Percentiles rank a stretch among this genome's conserved stretches.
These are phyloP conservation scores for Cutaneotrichosporon daszewskae DNA, from an alignment of 1,284 basidiomycete species.

Conservation along the genomic window DNA sequence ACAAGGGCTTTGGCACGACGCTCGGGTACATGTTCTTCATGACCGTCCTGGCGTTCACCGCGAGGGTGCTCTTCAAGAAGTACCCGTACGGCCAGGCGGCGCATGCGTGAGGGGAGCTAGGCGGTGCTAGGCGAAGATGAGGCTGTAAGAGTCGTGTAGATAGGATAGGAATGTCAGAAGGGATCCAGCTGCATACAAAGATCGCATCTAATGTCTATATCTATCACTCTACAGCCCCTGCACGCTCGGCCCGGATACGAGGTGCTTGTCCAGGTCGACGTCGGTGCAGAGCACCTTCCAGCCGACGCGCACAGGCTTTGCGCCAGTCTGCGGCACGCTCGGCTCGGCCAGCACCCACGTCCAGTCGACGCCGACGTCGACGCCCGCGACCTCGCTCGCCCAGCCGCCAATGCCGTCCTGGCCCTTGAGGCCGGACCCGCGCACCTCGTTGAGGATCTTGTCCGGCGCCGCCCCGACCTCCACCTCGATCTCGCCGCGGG, in stretches of 20 bases:
- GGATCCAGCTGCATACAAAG: no score
- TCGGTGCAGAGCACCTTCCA: slow-evolving; percentile 13
- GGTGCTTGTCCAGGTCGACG: neutral
- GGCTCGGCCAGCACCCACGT: slow-evolving; percentile 7
- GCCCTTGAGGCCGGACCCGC: no score
- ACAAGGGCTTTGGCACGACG: slow-evolving; percentile 21
- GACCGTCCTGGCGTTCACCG: slow-evolving; percentile 1
- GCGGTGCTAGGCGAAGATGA: no score
- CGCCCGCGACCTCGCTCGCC: neutral
- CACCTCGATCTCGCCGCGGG: neutral
- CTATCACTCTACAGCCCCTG: slow-evolving; percentile 1
- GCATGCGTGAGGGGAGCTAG: no score
- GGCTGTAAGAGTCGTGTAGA: no score
- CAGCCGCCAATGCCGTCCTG: no score
- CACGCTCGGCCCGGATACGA: neutral
- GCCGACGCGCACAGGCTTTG: slow-evolving; percentile 6
- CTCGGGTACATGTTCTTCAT: slow-evolving; percentile 7
- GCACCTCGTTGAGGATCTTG: neutral
- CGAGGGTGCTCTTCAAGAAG: slow-evolving; percentile 1
- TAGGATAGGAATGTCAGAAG: no score
- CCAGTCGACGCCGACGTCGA: slow-evolving; percentile 4
- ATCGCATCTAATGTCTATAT: no score
- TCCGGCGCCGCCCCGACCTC: neutral
- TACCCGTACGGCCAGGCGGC: no score
- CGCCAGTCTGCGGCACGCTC: slow-evolving; percentile 7